Base-by-base conservation (phyloP, 2,329 filamentous ascomycete genomes). In the Bipolaris zeicola region DNA sequence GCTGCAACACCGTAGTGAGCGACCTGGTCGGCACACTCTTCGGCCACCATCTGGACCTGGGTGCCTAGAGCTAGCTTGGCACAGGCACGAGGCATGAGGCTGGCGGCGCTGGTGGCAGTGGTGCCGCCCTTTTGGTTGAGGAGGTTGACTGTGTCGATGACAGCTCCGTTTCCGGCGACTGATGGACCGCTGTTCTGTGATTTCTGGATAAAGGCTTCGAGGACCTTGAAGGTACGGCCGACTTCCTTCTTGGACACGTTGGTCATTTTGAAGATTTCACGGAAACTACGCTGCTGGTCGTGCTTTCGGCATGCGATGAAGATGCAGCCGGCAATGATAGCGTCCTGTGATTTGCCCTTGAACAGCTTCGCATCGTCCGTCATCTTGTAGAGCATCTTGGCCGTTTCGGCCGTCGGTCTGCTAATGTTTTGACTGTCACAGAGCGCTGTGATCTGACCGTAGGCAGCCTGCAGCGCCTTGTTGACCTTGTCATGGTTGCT, bases 161-260 rank as follows among this genome's bases (percentile, higher is more conserved):
- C 79, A 77, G 76, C 68, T 60, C 81, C 80, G 53, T 63, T 73
- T 37, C 65, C 68, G 24, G 68, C 61, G 34, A 64, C 58, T 37
- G 67, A 69, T 11, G 66, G 58, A 28, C 65, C 65, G 6, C 46
- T 46, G 28, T 67, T 65, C 36, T 66, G 66, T 18, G 91, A 85
- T 68, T 88, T 88, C 70, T 89, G 87, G 71, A 98, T 85, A 78
- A 96, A 97, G 66, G 89, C 87, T 79, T 98, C 93, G 42, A 99
- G 83, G 55, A 87, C 53, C 83, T 99, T 99, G 85, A 97, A 99
- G 22, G 94, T 94, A 55, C 93, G 84, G 20, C 95, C 95, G 62
- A 99, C 96, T 73, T 99, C 96, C 80, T 98, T 98, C 82, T 98
- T 97, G 58, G 89, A 89, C 26, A 99, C 94, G 66, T 91, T 91